Conservation (phyloP, 768 basidiomycete genomes). For the Symmetrospora coprosmae region DNA sequence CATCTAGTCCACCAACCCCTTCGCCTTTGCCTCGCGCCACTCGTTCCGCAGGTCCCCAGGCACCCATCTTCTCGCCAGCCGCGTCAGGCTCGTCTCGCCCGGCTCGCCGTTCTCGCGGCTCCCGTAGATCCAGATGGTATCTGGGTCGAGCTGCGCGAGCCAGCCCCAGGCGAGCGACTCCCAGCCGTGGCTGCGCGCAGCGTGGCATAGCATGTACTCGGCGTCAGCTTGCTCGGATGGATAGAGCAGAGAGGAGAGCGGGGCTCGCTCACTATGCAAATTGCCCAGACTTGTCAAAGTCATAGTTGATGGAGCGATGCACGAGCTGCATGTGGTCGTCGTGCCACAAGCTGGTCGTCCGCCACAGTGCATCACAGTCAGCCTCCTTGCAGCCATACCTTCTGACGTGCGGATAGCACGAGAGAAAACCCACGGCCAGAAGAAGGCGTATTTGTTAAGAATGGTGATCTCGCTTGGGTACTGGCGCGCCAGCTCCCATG, state of each 20-base stretch:
- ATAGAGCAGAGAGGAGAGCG: not conserved
- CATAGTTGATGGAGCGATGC: constrained; percentile 7
- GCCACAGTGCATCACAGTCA: too few species aligned
- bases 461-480: constrained; percentile 37
- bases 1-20: not conserved
- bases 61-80: constrained; percentile 13
- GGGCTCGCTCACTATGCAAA: constrained; percentile 5
- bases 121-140: constrained; percentile 21
- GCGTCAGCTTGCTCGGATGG: too few species aligned
- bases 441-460: constrained; percentile 29
- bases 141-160: constrained; percentile 15
- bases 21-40: not conserved
- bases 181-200: constrained; percentile 3
- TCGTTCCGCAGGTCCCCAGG: constrained; percentile 14
- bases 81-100: constrained; percentile 16
- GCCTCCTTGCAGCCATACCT: too few species aligned
- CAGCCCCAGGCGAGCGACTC: constrained; percentile 20
- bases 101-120: not conserved
- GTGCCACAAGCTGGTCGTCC: constrained; percentile 5
- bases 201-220: too few species aligned
- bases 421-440: constrained; percentile 19
- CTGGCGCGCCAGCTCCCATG: constrained; percentile 34
- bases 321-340: constrained; percentile 15
- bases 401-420: too few species aligned
- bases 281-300: constrained; percentile 18